Evolutionary conservation across 257 asterid species (phyloP).

Genomic region (Lithospermum erythrorhizon): DNA sequence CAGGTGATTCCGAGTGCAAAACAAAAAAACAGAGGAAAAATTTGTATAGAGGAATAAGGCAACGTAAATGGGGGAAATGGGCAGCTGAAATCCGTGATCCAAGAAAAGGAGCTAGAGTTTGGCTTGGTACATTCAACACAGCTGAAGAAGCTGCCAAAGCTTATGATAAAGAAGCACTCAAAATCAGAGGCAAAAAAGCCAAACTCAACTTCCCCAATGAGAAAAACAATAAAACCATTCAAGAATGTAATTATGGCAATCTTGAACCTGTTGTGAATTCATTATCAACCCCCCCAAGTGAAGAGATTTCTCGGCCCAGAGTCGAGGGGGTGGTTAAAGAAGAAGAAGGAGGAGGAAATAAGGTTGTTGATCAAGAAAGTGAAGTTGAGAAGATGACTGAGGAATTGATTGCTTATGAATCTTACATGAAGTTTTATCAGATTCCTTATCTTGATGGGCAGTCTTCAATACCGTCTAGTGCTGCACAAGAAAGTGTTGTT

Average conservation of each 20-base stretch:
- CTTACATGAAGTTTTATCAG: conserved; percentile 67
- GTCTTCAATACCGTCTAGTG: conserved; percentile 27
- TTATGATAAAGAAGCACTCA: conserved; percentile 72
- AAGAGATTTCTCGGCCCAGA: conserved; percentile 6
- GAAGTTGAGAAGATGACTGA: conserved; percentile 56
- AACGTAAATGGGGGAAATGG: conserved; percentile 96
- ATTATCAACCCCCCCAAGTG: not conserved
- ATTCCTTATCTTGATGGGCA: conserved; percentile 82
- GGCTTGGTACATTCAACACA: conserved; percentile 83
- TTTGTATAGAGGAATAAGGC: conserved; percentile 76
- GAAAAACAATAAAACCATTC: conserved; percentile 4
- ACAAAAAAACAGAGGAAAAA: conserved; percentile 56
- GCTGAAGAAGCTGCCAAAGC: conserved; percentile 95
- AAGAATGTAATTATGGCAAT: not conserved
- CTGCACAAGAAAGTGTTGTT: conserved; percentile 29
- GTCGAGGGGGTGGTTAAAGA: not conserved
- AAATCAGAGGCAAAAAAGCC: conserved; percentile 75
- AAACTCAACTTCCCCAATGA: conserved; percentile 77
- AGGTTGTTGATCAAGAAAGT: conserved; percentile 9
- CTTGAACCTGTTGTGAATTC: not conserved
- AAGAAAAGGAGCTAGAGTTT: conserved; percentile 78
- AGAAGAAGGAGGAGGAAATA: conserved; percentile 12
- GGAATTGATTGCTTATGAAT: conserved; percentile 72
- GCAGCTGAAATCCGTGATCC: conserved; percentile 97
- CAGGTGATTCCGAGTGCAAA: not conserved